Conservation (phyloP, 352 stramenopile genomes). For the Phytophthora colocasiae region DNA sequence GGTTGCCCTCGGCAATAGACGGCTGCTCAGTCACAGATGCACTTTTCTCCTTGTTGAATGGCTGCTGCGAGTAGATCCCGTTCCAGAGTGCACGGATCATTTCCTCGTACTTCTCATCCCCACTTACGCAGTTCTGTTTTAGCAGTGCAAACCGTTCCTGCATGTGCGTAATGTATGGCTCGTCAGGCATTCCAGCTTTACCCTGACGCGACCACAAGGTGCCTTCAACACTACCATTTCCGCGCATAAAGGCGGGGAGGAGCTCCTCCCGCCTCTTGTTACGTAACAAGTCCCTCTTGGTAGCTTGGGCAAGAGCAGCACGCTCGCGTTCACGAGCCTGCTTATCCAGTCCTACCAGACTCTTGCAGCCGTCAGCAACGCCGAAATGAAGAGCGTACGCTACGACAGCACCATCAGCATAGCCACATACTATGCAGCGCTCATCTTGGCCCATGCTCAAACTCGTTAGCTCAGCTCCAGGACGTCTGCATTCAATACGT, state of each 20-base stretch:
- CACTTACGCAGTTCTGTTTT: conserved; percentile 75
- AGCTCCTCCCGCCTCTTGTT: conserved; percentile 66
- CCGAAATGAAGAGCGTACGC: conserved; percentile 87
- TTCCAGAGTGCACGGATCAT: conserved; percentile 68
- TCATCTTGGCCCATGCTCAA: conserved; percentile 84
- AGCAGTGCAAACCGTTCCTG: conserved; percentile 68
- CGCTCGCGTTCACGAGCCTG: conserved; percentile 79
- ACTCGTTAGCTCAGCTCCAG: conserved; percentile 61
- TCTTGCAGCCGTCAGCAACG: conserved; percentile 79
- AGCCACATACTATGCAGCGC: conserved; percentile 82
- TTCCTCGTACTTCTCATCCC: conserved; percentile 69
- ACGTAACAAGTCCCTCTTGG: conserved; percentile 70
- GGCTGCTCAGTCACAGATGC: conserved; percentile 20
- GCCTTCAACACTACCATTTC: conserved; percentile 34
- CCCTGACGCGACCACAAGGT: conserved; percentile 65
- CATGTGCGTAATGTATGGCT: conserved; percentile 66
- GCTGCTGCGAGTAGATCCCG: conserved; percentile 67
- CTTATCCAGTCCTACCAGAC: conserved; percentile 70
- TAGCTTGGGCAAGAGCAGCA: conserved; percentile 77
- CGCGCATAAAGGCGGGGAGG: conserved; percentile 57
- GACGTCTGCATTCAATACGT: conserved; percentile 83
- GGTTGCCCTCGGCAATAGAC: conserved; percentile 35
- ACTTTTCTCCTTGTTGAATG: conserved; percentile 37
- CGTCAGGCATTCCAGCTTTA: conserved; percentile 61
- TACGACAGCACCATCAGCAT: conserved; percentile 80